Base-by-base conservation (phyloP, 2,329 filamentous ascomycete genomes). In the Allantophomopsis cytisporea region DNA sequence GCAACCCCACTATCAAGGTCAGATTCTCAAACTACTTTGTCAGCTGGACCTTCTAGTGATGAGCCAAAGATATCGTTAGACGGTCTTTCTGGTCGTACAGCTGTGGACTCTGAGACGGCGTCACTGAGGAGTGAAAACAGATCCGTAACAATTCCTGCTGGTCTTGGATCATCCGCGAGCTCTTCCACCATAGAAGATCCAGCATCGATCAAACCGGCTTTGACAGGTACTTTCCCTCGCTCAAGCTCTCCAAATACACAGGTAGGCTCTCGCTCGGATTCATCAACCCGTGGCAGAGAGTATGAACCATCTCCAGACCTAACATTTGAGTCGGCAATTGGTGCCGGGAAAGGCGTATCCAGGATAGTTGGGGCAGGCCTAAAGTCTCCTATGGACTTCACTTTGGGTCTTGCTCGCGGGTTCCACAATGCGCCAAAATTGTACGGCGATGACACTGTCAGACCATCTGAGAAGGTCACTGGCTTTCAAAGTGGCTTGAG, bases 401-500 rank as follows among this genome's bases (percentile, higher is more conserved):
- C 83, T 32, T 61, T 94, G 33, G 83, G 83, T 1, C 61, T 94
- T 31, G 82, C 87, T 1, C 83, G 82, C 56, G 88, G 88, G 0
- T 93, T 94, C 55, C 81, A 89, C 54, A 94, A 94, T 50, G 80
- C 83, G 5, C 87, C 88, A 0, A 80, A 75, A 48, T 64, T 94
- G 1, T 94, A 94, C 54, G 83, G 87, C 33, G 87, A 94, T 50
- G 76, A 84, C 1, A 88, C 79, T 1, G 77, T 94, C 1, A 71
- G 84, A 7, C 80, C 81, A n/a, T 64, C 73, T 1, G 81, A 86
- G 42, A 85, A 84, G 49, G 83, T 94, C 4, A 87, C 83, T 0
- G 81, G 79, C 38, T 63, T 94, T 37, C 69, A 75, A 39, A 84
- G 79, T 45, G 88, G 88, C 0, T 59, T 94, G 18, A 78, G 70